Conservation (phyloP, 495 filamentous ascomycete genomes). For the Gamarada debralockiae region DNA sequence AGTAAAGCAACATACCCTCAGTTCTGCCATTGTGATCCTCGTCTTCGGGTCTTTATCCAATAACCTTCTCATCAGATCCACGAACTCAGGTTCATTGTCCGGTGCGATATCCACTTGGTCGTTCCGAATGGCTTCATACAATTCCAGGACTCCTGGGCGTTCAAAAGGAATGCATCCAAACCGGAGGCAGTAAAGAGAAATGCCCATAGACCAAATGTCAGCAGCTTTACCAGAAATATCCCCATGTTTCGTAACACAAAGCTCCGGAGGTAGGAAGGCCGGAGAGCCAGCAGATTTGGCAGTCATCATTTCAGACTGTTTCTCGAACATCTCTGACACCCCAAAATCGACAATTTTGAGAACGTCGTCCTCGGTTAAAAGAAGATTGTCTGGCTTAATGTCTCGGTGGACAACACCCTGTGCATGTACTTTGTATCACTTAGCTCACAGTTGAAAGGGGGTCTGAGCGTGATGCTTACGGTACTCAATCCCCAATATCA, state of each 20-base stretch:
- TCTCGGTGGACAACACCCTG: conserved; percentile 96
- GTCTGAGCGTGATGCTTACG: conserved; percentile 39
- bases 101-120: conserved; percentile 49
- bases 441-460: conserved; percentile 7
- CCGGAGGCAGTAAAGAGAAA: conserved; percentile 87
- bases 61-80: conserved; percentile 62
- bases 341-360: conserved; percentile 98
- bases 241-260: conserved; percentile 86
- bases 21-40: conserved; percentile 73
- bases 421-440: conserved; percentile 59
- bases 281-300: conserved; percentile 93
- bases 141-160: conserved; percentile 69
- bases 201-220: conserved; percentile 98
- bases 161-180: conserved; percentile 89
- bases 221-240: conserved; percentile 84
- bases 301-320: conserved; percentile 82
- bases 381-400: conserved; percentile 96
- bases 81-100: conserved; percentile 56
- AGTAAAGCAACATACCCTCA: conserved; percentile 58
- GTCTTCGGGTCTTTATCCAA: conserved; percentile 75
- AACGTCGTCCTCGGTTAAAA: conserved; percentile 85
- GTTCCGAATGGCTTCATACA: conserved; percentile 82
- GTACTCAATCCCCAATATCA: conserved; percentile 96
- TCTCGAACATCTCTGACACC: conserved; percentile 97
- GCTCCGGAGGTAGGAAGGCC: conserved; percentile 89